Evolutionary conservation across 495 filamentous ascomycete genomes (phyloP).

Genomic region (Penicillium odoratum): DNA sequence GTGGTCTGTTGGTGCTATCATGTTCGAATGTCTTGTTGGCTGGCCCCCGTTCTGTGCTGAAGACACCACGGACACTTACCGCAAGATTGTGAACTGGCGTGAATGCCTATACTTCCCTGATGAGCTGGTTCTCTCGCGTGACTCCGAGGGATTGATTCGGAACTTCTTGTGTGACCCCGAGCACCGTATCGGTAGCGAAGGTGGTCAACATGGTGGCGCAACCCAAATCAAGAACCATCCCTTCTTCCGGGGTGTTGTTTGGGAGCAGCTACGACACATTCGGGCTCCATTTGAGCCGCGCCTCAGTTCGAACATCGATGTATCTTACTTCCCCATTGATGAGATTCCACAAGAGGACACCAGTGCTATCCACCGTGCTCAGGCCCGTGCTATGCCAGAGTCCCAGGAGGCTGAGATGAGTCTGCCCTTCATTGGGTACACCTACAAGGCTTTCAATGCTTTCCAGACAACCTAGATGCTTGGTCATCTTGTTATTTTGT

Average conservation of each 20-base stretch:
- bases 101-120: slow-evolving; percentile 95
- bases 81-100: slow-evolving; percentile 98
- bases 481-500: not conserved
- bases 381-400: slow-evolving; percentile 61
- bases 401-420: slow-evolving; percentile 80
- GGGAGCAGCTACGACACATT: slow-evolving; percentile 86
- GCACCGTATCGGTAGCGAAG: slow-evolving; percentile 68
- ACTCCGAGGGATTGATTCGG: slow-evolving; percentile 85
- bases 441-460: slow-evolving; percentile 96
- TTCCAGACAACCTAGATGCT: slow-evolving; percentile 48
- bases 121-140: slow-evolving; percentile 81
- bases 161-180: slow-evolving; percentile 90
- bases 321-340: slow-evolving; percentile 98
- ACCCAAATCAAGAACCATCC: slow-evolving; percentile 89
- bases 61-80: slow-evolving; percentile 95
- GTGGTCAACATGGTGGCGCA: slow-evolving; percentile 72
- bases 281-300: slow-evolving; percentile 94
- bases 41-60: slow-evolving; percentile 99
- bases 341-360: slow-evolving; percentile 95
- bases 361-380: slow-evolving; percentile 64
- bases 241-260: slow-evolving; percentile 96
- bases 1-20: slow-evolving; percentile 98
- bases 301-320: slow-evolving; percentile 87
- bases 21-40: slow-evolving; percentile 98
- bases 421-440: slow-evolving; percentile 96